phyloP scores from a whole-genome alignment of 2,329 filamentous ascomycete species.

The Aureobasidium sp. region DNA sequence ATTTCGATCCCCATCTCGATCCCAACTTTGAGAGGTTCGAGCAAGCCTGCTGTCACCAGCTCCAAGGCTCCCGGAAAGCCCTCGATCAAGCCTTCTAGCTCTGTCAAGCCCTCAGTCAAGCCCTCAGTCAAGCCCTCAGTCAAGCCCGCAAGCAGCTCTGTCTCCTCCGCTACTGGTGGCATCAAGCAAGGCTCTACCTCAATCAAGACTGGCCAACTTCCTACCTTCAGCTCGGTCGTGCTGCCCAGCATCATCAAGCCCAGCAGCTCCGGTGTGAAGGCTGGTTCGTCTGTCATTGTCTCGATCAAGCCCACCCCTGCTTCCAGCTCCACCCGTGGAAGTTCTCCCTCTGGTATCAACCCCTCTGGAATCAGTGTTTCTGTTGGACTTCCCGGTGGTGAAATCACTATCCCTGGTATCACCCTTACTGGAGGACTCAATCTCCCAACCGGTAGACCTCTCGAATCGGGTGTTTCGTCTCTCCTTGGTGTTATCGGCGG shows the following conservation, averaged over 20 bases:
- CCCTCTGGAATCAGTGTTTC: not conserved
- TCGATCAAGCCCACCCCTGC: not conserved
- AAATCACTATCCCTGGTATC: not conserved
- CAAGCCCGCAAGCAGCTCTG: not conserved
- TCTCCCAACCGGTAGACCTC: not conserved
- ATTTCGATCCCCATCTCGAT: not conserved
- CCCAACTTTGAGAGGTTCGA: not conserved
- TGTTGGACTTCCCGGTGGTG: not conserved
- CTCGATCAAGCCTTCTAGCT: not conserved
- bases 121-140: not conserved
- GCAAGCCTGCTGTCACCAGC: not conserved
- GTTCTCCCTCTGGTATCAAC: not conserved
- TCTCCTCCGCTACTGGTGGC: not conserved
- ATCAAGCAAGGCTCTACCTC: slow-evolving; percentile 4
- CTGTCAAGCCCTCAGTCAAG: not conserved
- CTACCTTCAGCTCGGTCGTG: not conserved
- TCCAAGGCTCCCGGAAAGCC: not conserved
- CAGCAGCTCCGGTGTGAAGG: not conserved
- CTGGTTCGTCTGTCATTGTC: not conserved
- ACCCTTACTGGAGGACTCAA: not conserved
- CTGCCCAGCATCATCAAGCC: not conserved
- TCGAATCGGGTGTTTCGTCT: not conserved
- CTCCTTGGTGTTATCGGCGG: not conserved
- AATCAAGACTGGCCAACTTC: not conserved
- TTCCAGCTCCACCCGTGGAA: not conserved